A percentile compares a stretch with the other conserved stretches of the same genome.
phyloP scores from a whole-genome alignment of 1,284 basidiomycete genomes.

The Mycosarcoma mackinlayi region DNA sequence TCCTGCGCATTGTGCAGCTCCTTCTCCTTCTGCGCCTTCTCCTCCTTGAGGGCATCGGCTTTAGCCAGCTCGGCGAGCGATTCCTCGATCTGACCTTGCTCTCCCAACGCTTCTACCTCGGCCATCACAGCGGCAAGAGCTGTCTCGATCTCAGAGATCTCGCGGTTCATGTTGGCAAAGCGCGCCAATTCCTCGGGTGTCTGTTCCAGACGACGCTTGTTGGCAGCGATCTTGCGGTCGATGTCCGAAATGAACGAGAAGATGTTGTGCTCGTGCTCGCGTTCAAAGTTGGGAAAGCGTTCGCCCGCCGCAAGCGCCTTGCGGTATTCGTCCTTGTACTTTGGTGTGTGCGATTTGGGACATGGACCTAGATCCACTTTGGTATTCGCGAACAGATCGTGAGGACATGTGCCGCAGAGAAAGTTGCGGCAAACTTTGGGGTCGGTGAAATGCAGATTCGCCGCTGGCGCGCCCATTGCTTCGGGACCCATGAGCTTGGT shows the following conservation, averaged over 20 bases:
- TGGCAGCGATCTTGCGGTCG: conserved; percentile 91
- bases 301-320: conserved; percentile 78
- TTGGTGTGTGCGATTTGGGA: conserved; percentile 94
- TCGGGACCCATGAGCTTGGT: conserved; percentile 73
- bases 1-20: conserved; percentile 96
- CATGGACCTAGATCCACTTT: conserved; percentile 99
- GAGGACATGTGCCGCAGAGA: conserved; percentile 96
- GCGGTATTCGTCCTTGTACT: conserved; percentile 89
- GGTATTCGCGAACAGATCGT: conserved; percentile 97
- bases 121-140: conserved; percentile 98
- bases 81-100: conserved; percentile 97
- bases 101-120: conserved; percentile 96
- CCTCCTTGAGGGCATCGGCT: conserved; percentile 94
- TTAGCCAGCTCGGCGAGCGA: conserved; percentile 97
- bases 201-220: conserved; percentile 95
- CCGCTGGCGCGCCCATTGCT: conserved; percentile 64
- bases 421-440: conserved; percentile 99
- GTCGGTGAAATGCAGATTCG: conserved; percentile 88
- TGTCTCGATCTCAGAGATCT: conserved; percentile 98
- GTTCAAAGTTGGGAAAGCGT: conserved; percentile 62
- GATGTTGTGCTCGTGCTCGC: conserved; percentile 87
- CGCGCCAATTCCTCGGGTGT: conserved; percentile 99
- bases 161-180: conserved; percentile 97
- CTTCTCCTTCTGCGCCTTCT: conserved; percentile 95
- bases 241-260: conserved; percentile 97